These are phyloP conservation scores for Backusella circina DNA, from an alignment of 192 early-diverging fungal species.

Conservation along the genomic window DNA sequence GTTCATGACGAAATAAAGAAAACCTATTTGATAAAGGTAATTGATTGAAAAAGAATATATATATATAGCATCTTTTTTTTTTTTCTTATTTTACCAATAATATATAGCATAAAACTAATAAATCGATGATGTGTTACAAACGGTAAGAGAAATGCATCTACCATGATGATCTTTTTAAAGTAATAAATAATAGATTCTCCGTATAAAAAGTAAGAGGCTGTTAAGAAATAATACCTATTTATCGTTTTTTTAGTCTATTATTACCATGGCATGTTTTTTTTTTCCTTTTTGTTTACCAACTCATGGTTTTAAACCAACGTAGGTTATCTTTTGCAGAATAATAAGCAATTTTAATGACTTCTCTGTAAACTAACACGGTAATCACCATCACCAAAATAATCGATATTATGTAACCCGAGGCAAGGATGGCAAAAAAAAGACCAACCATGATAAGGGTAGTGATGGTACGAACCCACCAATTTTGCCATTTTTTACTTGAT, in stretches of 20 bases:
- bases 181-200: slow-evolving; percentile 90
- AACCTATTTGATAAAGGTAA: slow-evolving; percentile 39
- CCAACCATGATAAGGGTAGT: slow-evolving; percentile 91
- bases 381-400: slow-evolving; percentile 81
- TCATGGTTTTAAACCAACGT: slow-evolving; percentile 89
- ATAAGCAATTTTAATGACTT: slow-evolving; percentile 88
- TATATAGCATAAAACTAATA: slow-evolving; percentile 87
- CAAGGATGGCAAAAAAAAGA: slow-evolving; percentile 70
- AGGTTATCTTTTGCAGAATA: slow-evolving; percentile 73
- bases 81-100: slow-evolving; percentile 53
- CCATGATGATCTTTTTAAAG: slow-evolving; percentile 77
- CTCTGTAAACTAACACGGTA: slow-evolving; percentile 83
- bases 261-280: not conserved
- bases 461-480: slow-evolving; percentile 77
- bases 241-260: not conserved
- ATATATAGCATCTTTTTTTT: not conserved
- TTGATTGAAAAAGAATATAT: not conserved
- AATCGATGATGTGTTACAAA: slow-evolving; percentile 92
- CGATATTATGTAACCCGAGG: slow-evolving; percentile 78
- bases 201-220: slow-evolving; percentile 91
- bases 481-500: slow-evolving; percentile 61
- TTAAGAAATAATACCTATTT: slow-evolving; percentile 77
- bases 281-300: slow-evolving; percentile 54
- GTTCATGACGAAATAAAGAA: slow-evolving; percentile 92
- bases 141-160: slow-evolving; percentile 78